Conservation (phyloP, 2,329 filamentous ascomycete genomes). For the Phialophora verrucosa region DNA sequence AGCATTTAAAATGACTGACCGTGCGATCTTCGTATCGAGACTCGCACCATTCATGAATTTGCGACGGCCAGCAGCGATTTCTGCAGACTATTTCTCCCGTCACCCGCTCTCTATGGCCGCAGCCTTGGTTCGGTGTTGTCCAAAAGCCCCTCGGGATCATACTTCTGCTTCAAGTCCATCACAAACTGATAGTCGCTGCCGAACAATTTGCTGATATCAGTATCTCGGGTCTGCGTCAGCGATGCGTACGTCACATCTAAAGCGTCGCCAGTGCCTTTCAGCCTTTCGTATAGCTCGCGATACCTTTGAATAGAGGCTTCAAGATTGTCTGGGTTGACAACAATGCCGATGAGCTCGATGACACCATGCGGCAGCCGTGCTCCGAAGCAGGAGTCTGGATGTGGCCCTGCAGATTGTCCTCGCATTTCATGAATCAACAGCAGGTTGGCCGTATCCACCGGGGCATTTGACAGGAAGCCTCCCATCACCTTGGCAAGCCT, state of each 20-base stretch:
- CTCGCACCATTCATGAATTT: background rate
- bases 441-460: constrained; percentile 12
- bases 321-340: background rate
- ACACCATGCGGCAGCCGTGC: constrained; percentile 4
- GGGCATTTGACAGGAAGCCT: constrained; percentile 10
- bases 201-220: constrained; percentile 11
- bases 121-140: constrained; percentile 17
- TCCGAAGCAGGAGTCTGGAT: constrained; percentile 19
- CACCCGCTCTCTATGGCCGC: background rate
- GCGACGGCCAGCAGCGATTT: background rate
- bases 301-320: constrained; percentile 3
- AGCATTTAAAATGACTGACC: constrained; percentile 9
- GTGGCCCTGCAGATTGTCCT: constrained; percentile 9
- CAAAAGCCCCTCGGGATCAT: constrained; percentile 14
- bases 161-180: constrained; percentile 22
- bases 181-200: constrained; percentile 10
- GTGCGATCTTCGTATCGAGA: background rate
- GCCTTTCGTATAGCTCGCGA: constrained; percentile 6
- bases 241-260: constrained; percentile 12
- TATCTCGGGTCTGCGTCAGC: constrained; percentile 17
- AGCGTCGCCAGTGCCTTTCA: constrained; percentile 13
- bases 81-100: background rate
- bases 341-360: constrained; percentile 13
- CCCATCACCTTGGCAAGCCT: constrained; percentile 10
- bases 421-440: constrained; percentile 17